Base-by-base conservation (phyloP, 805 yeast genomes). In the Kluyveromyces dobzhanskii region DNA sequence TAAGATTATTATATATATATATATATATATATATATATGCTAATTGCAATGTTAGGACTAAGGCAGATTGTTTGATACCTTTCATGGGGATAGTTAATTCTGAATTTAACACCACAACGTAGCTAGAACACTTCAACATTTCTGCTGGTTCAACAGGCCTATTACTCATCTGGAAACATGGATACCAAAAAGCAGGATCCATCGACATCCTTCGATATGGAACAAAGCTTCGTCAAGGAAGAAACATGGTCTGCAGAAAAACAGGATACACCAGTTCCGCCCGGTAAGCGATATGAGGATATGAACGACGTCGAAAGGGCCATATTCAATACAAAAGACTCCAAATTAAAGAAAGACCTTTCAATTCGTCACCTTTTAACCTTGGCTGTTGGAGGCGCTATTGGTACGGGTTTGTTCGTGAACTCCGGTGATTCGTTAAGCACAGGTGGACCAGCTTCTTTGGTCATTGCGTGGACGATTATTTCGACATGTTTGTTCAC, bases 361-460 rank as follows among this genome's bases (percentile, higher is more conserved):
- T 48, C 49, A 19, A 45, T 53, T 14, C 49, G 59, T 39, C 84
- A 78, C 49, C 55, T 79, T 50, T 76, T 77, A 47, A 76, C 80
- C 73, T 71, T 80, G 44, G 77, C 85, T 26, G 74, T 80, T 32
- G 84, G 84, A 29, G 78, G 82, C 33, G 70, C 79, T 30, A 73
- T 79, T 28, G 85, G 85, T 43, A 77, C 84, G 0, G 85, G 86
- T 53, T 60, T 79, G 40, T 77, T 80, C 45, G 73, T 79, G 39
- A 84, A 83, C 42, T 70, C 81, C 3, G 85, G 84, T 39, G 59
- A 69, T 31, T 75, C 82, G 1, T 62, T 80, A 43, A 54, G 56
- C 26, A 65, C 69, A 14, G 81, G 81, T 51, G 86, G 86, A 30
- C 81, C 84, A 4, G 83, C 77, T 3, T 72, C 80, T 25, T 56